phyloP scores from a whole-genome alignment of 2,329 filamentous ascomycete species.

The Mycosphaerella sp. region DNA sequence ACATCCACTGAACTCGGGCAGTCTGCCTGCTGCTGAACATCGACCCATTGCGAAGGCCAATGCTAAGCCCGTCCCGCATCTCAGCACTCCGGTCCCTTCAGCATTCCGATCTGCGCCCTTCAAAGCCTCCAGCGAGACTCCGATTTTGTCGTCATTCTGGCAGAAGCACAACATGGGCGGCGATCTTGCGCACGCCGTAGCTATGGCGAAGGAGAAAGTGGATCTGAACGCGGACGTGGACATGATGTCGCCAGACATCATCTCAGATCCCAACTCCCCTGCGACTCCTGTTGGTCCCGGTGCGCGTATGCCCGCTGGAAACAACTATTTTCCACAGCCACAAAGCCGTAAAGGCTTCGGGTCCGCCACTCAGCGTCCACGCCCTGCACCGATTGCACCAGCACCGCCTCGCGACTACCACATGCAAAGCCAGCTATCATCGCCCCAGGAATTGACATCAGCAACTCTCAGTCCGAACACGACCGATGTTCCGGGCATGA shows the following conservation, averaged over 20 bases:
- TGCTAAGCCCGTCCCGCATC: constrained; percentile 14
- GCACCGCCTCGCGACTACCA: constrained; percentile 13
- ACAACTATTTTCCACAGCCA: constrained; percentile 21
- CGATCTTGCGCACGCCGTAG: constrained; percentile 31
- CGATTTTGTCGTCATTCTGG: constrained; percentile 38
- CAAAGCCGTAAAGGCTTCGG: constrained; percentile 29
- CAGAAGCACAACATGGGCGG: constrained; percentile 40
- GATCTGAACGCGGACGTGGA: constrained; percentile 33
- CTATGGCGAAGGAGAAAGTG: constrained; percentile 30
- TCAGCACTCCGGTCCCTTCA: constrained; percentile 7
- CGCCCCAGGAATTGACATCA: constrained; percentile 25
- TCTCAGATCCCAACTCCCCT: constrained; percentile 23
- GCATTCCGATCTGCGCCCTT: constrained; percentile 24
- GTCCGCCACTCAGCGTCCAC: constrained; percentile 23
- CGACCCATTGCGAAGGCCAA: constrained; percentile 13
- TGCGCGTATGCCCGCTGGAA: constrained; percentile 18
- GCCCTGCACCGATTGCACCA: constrained; percentile 31
- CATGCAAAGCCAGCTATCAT: constrained; percentile 26
- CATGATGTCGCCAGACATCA: constrained; percentile 23
- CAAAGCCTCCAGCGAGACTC: constrained; percentile 37
- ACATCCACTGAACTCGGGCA: constrained; percentile 30
- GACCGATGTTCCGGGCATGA: constrained; percentile 45
- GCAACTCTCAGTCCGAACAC: constrained; percentile 43
- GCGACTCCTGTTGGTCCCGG: constrained; percentile 14
- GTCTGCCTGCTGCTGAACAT: constrained; percentile 10